phyloP scores from a whole-genome alignment of 306 rosid genomes.

The Nissolia schottii region DNA sequence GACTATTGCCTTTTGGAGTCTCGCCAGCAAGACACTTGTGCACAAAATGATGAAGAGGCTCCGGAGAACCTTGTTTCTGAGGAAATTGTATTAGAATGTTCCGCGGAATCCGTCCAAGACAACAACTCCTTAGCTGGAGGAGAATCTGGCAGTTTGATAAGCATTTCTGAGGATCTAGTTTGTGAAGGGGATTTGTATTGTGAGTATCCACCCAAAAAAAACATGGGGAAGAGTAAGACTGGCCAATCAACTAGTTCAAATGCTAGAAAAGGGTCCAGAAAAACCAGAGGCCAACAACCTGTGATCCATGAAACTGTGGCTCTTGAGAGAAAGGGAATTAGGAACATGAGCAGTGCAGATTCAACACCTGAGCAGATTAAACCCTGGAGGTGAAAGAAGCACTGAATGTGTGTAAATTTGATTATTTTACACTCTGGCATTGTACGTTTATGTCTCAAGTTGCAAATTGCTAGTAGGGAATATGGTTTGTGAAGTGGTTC shows the following conservation, averaged over 20 bases:
- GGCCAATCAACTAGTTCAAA: constrained; percentile 43
- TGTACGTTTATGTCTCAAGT: constrained; percentile 31
- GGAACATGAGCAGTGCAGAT: constrained; percentile 44
- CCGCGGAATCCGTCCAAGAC: constrained; percentile 17
- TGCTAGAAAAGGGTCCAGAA: constrained; percentile 38
- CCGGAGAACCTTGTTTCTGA: constrained; percentile 27
- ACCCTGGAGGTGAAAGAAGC: constrained; percentile 61
- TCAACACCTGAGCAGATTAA: constrained; percentile 53
- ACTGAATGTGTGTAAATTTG: constrained; percentile 35
- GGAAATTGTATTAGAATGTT: constrained; percentile 30
- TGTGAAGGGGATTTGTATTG: constrained; percentile 27
- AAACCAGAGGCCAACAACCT: constrained; percentile 33
- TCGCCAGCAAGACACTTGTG: constrained; percentile 30
- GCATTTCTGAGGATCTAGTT: constrained; percentile 37
- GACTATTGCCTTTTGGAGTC: constrained; percentile 41
- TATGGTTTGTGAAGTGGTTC: constrained; percentile 50
- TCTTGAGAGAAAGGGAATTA: constrained; percentile 46
- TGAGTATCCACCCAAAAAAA: constrained; percentile 34
- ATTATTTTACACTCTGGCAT: constrained; percentile 21
- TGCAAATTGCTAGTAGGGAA: constrained; percentile 24
- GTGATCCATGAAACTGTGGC: constrained; percentile 22
- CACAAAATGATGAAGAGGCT: constrained; percentile 38
- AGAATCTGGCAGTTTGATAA: constrained; percentile 33
- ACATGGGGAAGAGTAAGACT: constrained; percentile 35
- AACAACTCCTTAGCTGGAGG: constrained; percentile 20